Evolutionary conservation across 2,329 filamentous ascomycete species (phyloP), one percentile per base, ranked within the genome.

Genomic region (Ceratocystis cubensis): DNA sequence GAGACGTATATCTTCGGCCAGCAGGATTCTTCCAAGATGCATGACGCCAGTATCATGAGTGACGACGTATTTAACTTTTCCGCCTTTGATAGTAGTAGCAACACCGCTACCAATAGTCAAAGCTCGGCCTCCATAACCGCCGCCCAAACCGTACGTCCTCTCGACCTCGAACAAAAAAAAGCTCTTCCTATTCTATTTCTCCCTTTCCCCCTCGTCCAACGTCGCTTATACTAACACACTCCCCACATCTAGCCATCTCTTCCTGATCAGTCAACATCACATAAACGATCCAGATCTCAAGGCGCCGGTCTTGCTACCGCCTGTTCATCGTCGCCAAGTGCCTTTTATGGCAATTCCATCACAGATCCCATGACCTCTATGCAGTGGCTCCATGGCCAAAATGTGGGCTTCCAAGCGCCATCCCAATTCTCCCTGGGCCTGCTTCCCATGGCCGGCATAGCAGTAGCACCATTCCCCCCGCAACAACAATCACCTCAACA

Each of bases 51-150:
- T 33, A 65, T 66, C 25, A 68, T 68, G 59, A 59, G 63, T 30
- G 66, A 68, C 46, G 66, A 68, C 61, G 63, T 68, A 30, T 68
- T 68, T 44, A 50, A 68, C 20, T 68, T 68, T 41, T 65, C 63
- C n/a, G 63, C 66, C 41, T 68, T 68, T 28, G 66, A 65, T 20
- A 65, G 66, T 44, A 64, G 46, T 50, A 64, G 33, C 61, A 56
- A 22, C 25, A 37, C n/a, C n/a, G 6, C 57, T 37, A 53, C 33
- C 22, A 15, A 22, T 20, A 37, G 15, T 7, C 45, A 63, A 25
- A 61, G 25, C 37, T 25, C 64, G 13, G 48, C 64, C 5, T 48
- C 61, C 15, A n/a, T 63, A n/a, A 56, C 53, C 17, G 20, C 66
- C 59, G 33, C 64, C 10, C 66, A 68, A 41, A 28, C 59, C 20